Percentiles rank a stretch among this genome's conserved stretches.
These are phyloP conservation scores for Phytophthora kernoviae DNA, from an alignment of 352 stramenopile species.

Conservation along the genomic window DNA sequence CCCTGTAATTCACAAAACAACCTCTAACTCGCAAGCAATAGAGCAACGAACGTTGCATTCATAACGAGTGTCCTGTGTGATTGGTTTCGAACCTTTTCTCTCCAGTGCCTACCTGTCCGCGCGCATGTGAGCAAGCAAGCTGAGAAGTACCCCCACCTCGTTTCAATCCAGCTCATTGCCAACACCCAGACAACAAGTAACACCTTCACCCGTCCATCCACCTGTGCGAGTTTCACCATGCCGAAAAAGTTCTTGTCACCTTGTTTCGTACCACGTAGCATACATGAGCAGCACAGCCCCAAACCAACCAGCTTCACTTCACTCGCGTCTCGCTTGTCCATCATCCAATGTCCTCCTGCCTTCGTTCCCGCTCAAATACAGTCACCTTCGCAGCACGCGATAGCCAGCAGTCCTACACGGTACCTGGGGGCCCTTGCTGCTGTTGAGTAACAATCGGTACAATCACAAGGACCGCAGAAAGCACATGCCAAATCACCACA, in stretches of 20 bases:
- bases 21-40: conserved; percentile 26
- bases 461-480: conserved; percentile 30
- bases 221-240: conserved; percentile 2
- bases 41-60: conserved; percentile 41
- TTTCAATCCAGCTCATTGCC: conserved; percentile 14
- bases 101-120: conserved; percentile 32
- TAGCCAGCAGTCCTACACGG: conserved; percentile 36
- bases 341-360: not conserved
- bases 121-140: not conserved
- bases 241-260: no score
- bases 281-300: not conserved
- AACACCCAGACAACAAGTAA: conserved; percentile 27
- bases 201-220: conserved; percentile 7
- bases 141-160: not conserved
- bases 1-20: conserved; percentile 22
- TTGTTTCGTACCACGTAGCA: not conserved
- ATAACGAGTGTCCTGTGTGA: conserved; percentile 38
- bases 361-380: conserved; percentile 3
- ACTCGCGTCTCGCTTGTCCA: conserved; percentile 2
- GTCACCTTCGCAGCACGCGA: not conserved
- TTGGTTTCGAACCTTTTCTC: conserved; percentile 16
- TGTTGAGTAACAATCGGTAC: conserved; percentile 36
- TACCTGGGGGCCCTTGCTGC: conserved; percentile 68
- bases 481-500: conserved; percentile 26
- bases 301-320: not conserved